Base-by-base conservation (phyloP, 768 basidiomycete genomes). In the Russula earlei region DNA sequence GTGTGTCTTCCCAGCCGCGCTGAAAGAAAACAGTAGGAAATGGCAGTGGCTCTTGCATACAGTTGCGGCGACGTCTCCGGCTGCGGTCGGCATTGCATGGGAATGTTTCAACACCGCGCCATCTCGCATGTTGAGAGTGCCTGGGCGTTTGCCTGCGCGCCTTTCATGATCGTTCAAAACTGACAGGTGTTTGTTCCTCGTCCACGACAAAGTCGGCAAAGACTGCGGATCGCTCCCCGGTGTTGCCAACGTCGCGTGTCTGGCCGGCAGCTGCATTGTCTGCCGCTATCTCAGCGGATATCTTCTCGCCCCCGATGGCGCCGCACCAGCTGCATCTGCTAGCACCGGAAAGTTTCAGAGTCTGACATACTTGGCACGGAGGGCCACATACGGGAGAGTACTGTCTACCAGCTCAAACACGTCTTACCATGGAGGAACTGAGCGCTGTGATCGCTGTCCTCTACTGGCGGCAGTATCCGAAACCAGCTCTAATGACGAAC, bases 81-180 rank as follows among this genome's bases (percentile, higher is more conserved):
- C 17, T 66, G 73, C 12, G 63, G 64, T 15, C 56, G 65, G 12
- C 65, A 68, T n/a, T 2, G 71, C 74, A 3, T 78, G 75, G 74
- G 78, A 80, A 56, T 79, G 78, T 55, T 61, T 81, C 43, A 64
- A 80, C 60, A 76, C 72, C 1, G 68, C 66, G 63, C 38, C 77
- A 80, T 38, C 69, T 81, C 8, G 78, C 78, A 65, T 78, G 77
- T 66, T 81, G 79, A 80, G 52, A 54, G 78, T 74, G 19, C 14
- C 42, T 25, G 12, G n/a, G 17, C n/a, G 29, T 1, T 7, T 4
- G 0, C 8, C 1, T 17, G 1, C 8, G 24, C 12, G 20, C 8
- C 12, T 20, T 42, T 19, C 40, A 22, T 20, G 19, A 24, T 4
- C 20, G 2, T 7, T 24, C 14, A n/a, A 25, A 24, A 15, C 3